phyloP scores from a whole-genome alignment of 1,284 basidiomycete species.

The Irpex sp. region DNA sequence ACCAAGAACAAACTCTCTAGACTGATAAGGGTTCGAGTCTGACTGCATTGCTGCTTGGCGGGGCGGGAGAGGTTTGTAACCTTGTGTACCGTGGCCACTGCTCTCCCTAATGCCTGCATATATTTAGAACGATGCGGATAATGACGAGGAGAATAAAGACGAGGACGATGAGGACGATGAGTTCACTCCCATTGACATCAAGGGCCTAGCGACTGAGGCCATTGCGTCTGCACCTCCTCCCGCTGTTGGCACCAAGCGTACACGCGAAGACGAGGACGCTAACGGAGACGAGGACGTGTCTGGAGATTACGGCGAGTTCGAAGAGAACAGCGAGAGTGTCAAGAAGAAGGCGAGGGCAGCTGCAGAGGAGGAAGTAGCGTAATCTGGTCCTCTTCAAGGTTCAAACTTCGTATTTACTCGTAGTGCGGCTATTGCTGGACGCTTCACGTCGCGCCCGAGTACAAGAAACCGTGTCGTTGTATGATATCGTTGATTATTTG shows the following conservation, averaged over 20 bases:
- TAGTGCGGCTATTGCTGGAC: too few species aligned
- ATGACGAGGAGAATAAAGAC: constrained; percentile 4
- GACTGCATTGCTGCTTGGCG: constrained; percentile 7
- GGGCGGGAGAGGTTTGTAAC: constrained; percentile 1
- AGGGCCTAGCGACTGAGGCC: constrained; percentile 7
- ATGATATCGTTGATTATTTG: too few species aligned
- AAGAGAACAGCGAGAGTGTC: constrained; percentile 14
- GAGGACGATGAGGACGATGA: constrained; percentile 11
- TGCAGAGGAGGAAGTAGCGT: constrained; percentile 3
- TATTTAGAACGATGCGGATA: not conserved
- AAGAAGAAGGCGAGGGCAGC: constrained; percentile 15
- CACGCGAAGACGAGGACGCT: constrained; percentile 8
- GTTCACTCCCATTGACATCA: constrained; percentile 11
- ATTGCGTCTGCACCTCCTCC: constrained; percentile 1
- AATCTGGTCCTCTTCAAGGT: not conserved
- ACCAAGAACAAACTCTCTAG: not conserved
- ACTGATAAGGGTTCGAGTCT: constrained; percentile 6
- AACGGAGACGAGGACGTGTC: constrained; percentile 5
- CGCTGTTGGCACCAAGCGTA: constrained; percentile 7
- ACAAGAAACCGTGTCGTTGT: too few species aligned
- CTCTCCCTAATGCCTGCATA: not conserved
- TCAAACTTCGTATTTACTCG: too few species aligned
- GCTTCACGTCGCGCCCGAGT: too few species aligned
- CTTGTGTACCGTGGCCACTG: not conserved
- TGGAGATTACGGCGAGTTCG: constrained; percentile 11